Percentiles rank a stretch among this genome's conserved stretches.
These are phyloP conservation scores for Cladosporium phlei DNA, from an alignment of 2,329 filamentous ascomycete genomes.

Conservation along the genomic window DNA sequence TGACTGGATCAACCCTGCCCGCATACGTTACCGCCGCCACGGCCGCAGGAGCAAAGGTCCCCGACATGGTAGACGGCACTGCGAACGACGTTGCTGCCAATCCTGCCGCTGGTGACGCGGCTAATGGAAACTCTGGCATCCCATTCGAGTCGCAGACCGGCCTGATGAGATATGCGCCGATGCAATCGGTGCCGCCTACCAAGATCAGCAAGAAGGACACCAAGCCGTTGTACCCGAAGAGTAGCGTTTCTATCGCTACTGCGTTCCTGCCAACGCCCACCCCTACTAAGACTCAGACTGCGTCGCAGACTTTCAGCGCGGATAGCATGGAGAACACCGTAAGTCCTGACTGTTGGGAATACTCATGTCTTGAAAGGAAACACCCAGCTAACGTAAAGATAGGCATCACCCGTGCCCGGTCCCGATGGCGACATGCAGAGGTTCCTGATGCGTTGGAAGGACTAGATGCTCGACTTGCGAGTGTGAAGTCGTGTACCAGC, in stretches of 20 bases:
- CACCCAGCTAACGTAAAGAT: conserved; percentile 10
- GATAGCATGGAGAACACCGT: conserved; percentile 56
- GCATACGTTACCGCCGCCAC: conserved; percentile 35
- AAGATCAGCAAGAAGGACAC: conserved; percentile 53
- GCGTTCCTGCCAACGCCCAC: conserved; percentile 43
- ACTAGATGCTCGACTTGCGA: conserved; percentile 35
- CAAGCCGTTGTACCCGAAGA: conserved; percentile 52
- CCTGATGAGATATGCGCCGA: conserved; percentile 56
- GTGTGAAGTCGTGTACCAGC: not conserved
- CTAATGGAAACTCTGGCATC: conserved; percentile 36
- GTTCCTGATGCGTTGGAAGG: conserved; percentile 56
- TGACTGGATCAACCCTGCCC: conserved; percentile 56
- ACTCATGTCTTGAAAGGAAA: not conserved
- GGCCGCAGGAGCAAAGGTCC: conserved; percentile 35
- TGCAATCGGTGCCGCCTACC: conserved; percentile 55
- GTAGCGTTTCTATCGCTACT: conserved; percentile 49
- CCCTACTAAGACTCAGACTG: conserved; percentile 49
- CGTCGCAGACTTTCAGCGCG: conserved; percentile 47
- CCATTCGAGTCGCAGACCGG: conserved; percentile 56
- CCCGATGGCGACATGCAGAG: conserved; percentile 53
- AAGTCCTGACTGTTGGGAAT: conserved; percentile 36
- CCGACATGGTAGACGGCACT: conserved; percentile 32
- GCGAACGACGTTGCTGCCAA: conserved; percentile 23
- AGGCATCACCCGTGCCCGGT: conserved; percentile 52
- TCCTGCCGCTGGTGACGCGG: conserved; percentile 19